Evolutionary conservation across 805 yeast genomes (phyloP).

Genomic region (Sugiyamaella qingdaonensis): DNA sequence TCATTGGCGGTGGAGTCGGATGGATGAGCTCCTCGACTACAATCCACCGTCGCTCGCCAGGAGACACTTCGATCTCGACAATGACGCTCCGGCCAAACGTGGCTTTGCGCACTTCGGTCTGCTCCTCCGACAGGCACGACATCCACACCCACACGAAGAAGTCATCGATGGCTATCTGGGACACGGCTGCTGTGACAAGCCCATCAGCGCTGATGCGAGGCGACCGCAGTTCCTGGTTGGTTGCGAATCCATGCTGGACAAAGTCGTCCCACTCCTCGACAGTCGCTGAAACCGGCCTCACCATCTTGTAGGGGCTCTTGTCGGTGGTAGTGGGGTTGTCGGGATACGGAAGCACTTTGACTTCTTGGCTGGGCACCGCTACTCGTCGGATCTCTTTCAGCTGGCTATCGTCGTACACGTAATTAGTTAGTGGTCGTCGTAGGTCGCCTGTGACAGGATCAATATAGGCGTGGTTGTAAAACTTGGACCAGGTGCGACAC

Average conservation of each 20-base stretch:
- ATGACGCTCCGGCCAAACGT: conserved; percentile 79
- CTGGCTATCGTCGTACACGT: conserved; percentile 29
- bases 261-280: conserved; percentile 14
- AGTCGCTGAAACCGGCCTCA: conserved; percentile 4
- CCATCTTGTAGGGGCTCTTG: background rate
- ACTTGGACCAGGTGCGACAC: conserved; percentile 28
- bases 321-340: conserved; percentile 24
- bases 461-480: conserved; percentile 26
- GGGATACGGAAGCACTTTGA: conserved; percentile 32
- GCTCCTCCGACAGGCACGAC: conserved; percentile 69
- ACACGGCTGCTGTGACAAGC: conserved; percentile 41
- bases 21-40: conserved; percentile 28
- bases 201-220: conserved; percentile 20
- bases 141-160: conserved; percentile 92
- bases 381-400: conserved; percentile 28
- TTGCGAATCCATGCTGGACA: conserved; percentile 14
- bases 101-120: conserved; percentile 57
- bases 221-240: conserved; percentile 1
- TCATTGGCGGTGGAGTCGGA: conserved; percentile 22
- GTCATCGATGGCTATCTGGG: conserved; percentile 72
- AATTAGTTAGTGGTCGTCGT: conserved; percentile 25
- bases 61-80: conserved; percentile 74
- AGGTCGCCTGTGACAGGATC: conserved; percentile 28
- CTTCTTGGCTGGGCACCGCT: conserved; percentile 24
- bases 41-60: conserved; percentile 45